A percentile compares a stretch with the other conserved stretches of the same genome.
Evolutionary conservation across 306 rosid species (phyloP).

Genomic region (Malus sylvestris): DNA sequence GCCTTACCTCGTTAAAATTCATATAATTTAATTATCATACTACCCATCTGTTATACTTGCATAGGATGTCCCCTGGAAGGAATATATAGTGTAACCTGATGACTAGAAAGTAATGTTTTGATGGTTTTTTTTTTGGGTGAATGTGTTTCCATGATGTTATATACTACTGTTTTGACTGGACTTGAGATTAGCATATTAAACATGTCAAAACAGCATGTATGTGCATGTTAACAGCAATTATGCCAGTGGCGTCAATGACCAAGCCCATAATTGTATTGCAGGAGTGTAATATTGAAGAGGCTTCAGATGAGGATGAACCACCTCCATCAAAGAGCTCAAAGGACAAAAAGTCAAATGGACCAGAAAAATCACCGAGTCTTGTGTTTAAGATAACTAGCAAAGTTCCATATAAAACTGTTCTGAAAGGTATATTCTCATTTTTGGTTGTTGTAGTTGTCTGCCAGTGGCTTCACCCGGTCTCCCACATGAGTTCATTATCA

Average conservation of each 20-base stretch:
- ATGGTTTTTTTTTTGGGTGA: neutral
- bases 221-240: neutral
- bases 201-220: neutral
- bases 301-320: slow-evolving; percentile 64
- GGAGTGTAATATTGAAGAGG: slow-evolving; percentile 90
- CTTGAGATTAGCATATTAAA: neutral
- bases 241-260: slow-evolving; percentile 5
- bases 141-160: neutral
- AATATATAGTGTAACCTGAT: neutral
- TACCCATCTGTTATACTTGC: neutral
- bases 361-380: slow-evolving; percentile 64
- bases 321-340: slow-evolving; percentile 73
- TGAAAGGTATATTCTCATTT: slow-evolving; percentile 53
- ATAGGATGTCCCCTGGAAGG: neutral
- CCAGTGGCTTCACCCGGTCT: neutral
- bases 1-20: neutral
- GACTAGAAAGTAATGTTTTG: neutral
- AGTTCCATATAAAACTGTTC: slow-evolving; percentile 87
- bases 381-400: slow-evolving; percentile 79
- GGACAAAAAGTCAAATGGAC: slow-evolving; percentile 81
- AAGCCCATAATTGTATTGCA: slow-evolving; percentile 19
- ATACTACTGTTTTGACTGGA: neutral
- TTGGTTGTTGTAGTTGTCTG: slow-evolving; percentile 2
- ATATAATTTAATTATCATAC: neutral
- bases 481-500: neutral